These are phyloP conservation scores for Suhomyces sp. DNA, from an alignment of 805 yeast genomes.

Conservation along the genomic window DNA sequence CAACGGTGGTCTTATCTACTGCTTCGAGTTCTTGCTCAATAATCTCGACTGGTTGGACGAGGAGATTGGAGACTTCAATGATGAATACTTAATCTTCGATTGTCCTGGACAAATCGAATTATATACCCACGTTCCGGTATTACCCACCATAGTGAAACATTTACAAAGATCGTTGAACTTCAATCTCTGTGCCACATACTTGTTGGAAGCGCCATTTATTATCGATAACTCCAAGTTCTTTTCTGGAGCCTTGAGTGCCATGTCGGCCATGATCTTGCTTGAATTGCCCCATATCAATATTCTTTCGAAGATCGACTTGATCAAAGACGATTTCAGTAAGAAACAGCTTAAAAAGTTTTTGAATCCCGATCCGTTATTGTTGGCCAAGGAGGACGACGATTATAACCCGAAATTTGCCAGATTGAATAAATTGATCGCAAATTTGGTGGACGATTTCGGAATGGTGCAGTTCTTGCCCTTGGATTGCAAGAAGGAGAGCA, in stretches of 20 bases:
- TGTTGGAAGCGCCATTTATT: constrained; percentile 91
- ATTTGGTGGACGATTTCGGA: constrained; percentile 93
- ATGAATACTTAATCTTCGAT: constrained; percentile 90
- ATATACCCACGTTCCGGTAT: constrained; percentile 89
- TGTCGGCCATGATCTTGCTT: constrained; percentile 95
- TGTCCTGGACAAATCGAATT: constrained; percentile 97
- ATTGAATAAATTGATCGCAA: constrained; percentile 80
- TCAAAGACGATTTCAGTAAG: constrained; percentile 73
- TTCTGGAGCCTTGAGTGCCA: constrained; percentile 93
- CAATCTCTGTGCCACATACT: constrained; percentile 87
- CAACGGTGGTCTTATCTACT: constrained; percentile 89
- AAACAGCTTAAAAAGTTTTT: constrained; percentile 79
- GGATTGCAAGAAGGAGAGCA: constrained; percentile 66
- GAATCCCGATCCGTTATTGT: constrained; percentile 86
- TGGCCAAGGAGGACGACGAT: constrained; percentile 43
- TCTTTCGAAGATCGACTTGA: constrained; percentile 80
- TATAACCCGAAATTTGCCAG: constrained; percentile 60
- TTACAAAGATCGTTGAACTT: constrained; percentile 76
- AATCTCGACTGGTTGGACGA: constrained; percentile 97
- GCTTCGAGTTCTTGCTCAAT: constrained; percentile 86
- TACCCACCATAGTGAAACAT: constrained; percentile 87
- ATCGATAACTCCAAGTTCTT: constrained; percentile 89
- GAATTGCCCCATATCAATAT: constrained; percentile 95
- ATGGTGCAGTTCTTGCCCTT: constrained; percentile 97
- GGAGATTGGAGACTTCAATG: constrained; percentile 93